Conservation (phyloP, 2,329 filamentous ascomycete genomes). For the Talaromyces sp. region DNA sequence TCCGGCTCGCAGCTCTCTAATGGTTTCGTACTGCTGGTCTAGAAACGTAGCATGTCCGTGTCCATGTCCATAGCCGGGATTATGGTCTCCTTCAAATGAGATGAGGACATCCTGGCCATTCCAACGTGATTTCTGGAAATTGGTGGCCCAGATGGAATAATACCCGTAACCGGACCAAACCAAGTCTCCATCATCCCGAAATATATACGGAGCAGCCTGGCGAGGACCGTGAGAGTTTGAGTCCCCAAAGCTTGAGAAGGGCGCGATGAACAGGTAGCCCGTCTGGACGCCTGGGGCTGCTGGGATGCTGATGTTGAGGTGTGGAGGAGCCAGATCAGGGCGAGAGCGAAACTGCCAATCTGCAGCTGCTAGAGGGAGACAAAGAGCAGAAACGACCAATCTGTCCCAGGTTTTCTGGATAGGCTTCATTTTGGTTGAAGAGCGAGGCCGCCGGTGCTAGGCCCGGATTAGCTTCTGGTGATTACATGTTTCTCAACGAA, state of each 20-base stretch:
- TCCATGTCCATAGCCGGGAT: conserved; percentile 50
- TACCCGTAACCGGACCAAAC: conserved; percentile 55
- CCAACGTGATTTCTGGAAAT: conserved; percentile 48
- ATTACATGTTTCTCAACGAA: not conserved
- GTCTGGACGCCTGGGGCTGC: conserved; percentile 29
- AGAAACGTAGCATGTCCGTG: conserved; percentile 53
- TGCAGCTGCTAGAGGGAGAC: not conserved
- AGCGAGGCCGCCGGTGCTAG: not conserved
- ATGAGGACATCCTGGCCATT: conserved; percentile 51
- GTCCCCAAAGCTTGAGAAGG: conserved; percentile 27
- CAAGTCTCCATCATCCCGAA: conserved; percentile 51
- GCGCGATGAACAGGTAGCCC: conserved; percentile 37
- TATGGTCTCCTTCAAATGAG: conserved; percentile 52
- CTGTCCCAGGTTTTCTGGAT: not conserved
- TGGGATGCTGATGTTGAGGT: conserved; percentile 35
- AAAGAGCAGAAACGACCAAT: not conserved
- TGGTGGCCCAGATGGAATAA: conserved; percentile 50
- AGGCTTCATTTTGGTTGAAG: not conserved
- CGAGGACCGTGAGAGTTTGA: conserved; percentile 38
- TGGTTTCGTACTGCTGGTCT: conserved; percentile 52
- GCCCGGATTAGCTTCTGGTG: not conserved
- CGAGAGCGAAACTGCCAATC: not conserved
- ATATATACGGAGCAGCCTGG: conserved; percentile 54
- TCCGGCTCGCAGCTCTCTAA: conserved; percentile 48
- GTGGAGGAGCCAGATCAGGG: conserved; percentile 9